phyloP scores from a whole-genome alignment of 208 protist species.

The Trypanosoma mega region DNA sequence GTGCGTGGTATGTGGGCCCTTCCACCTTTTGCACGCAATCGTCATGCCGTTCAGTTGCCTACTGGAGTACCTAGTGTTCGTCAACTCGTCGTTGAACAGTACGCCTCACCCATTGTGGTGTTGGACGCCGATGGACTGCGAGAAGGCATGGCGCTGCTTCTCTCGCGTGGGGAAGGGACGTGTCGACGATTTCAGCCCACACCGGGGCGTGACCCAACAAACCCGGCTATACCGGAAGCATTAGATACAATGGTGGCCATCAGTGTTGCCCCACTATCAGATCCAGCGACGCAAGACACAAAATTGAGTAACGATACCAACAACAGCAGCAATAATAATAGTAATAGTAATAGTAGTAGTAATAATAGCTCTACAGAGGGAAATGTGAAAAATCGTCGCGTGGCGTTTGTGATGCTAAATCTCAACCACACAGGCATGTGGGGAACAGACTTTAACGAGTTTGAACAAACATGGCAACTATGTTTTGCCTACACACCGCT shows the following conservation, averaged over 20 bases:
- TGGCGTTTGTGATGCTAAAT: conserved; percentile 62
- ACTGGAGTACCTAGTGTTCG: background rate
- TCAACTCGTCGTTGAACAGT: conserved; percentile 45
- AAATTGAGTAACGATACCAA: too few relatives aligned
- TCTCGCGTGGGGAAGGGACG: conserved; percentile 26
- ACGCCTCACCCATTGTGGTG: conserved; percentile 54
- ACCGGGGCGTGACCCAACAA: conserved; percentile 12
- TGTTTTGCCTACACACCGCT: conserved; percentile 56
- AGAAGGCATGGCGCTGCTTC: conserved; percentile 59
- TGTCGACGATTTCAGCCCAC: conserved; percentile 44
- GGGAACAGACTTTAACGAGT: conserved; percentile 34
- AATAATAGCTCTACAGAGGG: background rate
- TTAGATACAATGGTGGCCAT: conserved; percentile 67
- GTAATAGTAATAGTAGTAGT: too few relatives aligned
- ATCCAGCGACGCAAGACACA: too few relatives aligned
- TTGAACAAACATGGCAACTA: conserved; percentile 43
- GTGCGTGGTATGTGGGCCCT: conserved; percentile 62
- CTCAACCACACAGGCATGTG: conserved; percentile 75
- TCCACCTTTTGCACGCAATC: conserved; percentile 29
- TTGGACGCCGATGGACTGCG: conserved; percentile 48
- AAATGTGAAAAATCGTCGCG: background rate
- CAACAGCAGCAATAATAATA: too few relatives aligned
- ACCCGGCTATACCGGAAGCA: conserved; percentile 15
- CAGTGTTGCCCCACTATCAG: conserved; percentile 34
- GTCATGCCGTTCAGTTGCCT: background rate